These are phyloP conservation scores for Cladosporium sp. DNA, from an alignment of 2,329 filamentous ascomycete species.

Conservation along the genomic window DNA sequence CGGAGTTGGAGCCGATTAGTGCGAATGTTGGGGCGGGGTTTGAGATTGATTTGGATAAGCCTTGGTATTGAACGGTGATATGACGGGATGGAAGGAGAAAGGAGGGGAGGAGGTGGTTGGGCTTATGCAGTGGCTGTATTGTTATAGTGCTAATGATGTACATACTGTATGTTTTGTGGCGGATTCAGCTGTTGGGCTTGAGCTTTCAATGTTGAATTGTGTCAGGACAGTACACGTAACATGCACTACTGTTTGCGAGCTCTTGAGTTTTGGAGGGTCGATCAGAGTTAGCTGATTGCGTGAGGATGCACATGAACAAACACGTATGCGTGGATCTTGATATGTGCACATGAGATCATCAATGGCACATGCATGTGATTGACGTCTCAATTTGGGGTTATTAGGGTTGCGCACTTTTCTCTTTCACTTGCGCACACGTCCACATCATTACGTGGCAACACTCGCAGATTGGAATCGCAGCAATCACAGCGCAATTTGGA, in stretches of 20 bases:
- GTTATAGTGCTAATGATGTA: not conserved
- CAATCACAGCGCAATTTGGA: no score
- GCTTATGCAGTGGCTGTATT: not conserved
- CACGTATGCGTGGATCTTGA: not conserved
- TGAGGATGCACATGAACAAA: no score
- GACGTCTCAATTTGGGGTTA: not conserved
- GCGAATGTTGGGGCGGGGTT: slow-evolving; percentile 11
- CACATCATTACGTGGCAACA: not conserved
- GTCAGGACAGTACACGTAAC: not conserved
- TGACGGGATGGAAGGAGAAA: no score
- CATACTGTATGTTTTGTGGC: not conserved
- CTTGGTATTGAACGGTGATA: slow-evolving; percentile 4
- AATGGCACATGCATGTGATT: no score
- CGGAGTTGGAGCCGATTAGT: slow-evolving; percentile 11
- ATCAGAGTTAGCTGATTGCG: no score
- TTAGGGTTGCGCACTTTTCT: not conserved
- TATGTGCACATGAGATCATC: not conserved
- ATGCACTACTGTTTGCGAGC: not conserved
- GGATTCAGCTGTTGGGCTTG: not conserved
- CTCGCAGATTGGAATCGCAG: not conserved
- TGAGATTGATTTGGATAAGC: slow-evolving; percentile 15
- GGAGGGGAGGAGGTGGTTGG: no score
- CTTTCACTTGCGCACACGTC: not conserved
- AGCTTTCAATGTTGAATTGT: no score
- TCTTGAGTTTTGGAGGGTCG: no score